Evolutionary conservation across 2,329 filamentous ascomycete species (phyloP), one percentile per base, ranked within the genome.

Genomic region (Aspergillus ochraceoroseus): DNA sequence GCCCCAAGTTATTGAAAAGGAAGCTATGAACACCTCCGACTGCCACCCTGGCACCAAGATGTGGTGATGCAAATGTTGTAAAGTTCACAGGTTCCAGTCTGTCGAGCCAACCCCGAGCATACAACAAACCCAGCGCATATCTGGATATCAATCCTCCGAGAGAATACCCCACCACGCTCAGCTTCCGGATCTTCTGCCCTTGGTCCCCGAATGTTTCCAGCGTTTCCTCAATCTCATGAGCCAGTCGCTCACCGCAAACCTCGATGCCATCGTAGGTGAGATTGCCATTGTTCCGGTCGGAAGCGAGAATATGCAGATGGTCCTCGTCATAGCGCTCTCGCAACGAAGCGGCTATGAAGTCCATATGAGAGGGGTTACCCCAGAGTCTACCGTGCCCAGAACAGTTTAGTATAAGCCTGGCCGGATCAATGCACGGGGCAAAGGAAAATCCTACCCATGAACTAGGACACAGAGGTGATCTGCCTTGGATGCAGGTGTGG

Each of bases 131-230:
- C 41, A 95, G 76, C 2, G 86, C 84, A 68, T 95, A 96, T 44
- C 90, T 77, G 7, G 87, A 81, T 3, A 96, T 80, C 5, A 96
- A 71, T 0, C 90, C 90, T 31, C 90, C 90, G 1, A 95, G 73
- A 0, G 87, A 94, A 63, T 96, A 95, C 26, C 90, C 90, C 29
- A 90, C 76, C 27, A 96, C 72, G 61, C 88, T 95, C 49, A 96
- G 71, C 66, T 88, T 94, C 32, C 70, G 82, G 56, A 95, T 83
- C 28, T 77, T 75, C 51, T 83, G 78, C 14, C 87, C 89, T 18
- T 73, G 70, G 28, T 68, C 67, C 33, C 76, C 73, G 20, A 80
- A 54, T 19, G 69, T 64, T 17, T 71, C 65, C 18, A 84, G 63
- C 13, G 69, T 70, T 34, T 78, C 68, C 56, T 84, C 81, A 23